A percentile compares a stretch with the other conserved stretches of the same genome.
phyloP scores from a whole-genome alignment of 352 stramenopile species.

The Globisporangium takayamanum region DNA sequence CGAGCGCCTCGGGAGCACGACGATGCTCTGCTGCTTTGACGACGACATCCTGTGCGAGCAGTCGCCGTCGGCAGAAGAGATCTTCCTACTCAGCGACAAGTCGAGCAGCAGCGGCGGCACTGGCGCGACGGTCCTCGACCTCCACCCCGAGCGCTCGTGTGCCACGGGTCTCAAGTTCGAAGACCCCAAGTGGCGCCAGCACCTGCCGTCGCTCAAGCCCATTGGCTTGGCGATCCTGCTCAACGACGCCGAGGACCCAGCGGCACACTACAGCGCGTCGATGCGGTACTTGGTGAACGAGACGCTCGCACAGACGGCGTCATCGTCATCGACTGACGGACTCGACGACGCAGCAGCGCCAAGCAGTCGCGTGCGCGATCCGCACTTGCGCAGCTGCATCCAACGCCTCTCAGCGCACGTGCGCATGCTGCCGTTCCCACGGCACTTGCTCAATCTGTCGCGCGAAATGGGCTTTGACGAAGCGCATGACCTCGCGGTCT shows the following conservation, averaged over 20 bases:
- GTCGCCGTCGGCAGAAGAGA: slow-evolving; percentile 72
- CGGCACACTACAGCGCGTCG: slow-evolving; percentile 50
- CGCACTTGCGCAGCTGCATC: slow-evolving; percentile 55
- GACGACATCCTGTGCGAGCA: slow-evolving; percentile 84
- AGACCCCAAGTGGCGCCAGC: slow-evolving; percentile 77
- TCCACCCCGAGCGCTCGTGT: slow-evolving; percentile 65
- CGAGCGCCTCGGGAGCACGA: slow-evolving; percentile 75
- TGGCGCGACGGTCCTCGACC: slow-evolving; percentile 55
- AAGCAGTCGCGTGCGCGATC: slow-evolving; percentile 17
- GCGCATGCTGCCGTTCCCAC: slow-evolving; percentile 79
- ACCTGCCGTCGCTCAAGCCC: slow-evolving; percentile 74
- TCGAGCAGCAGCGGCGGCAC: slow-evolving; percentile 19
- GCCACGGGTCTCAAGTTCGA: slow-evolving; percentile 83
- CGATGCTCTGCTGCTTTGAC: slow-evolving; percentile 86
- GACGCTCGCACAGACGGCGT: slow-evolving; percentile 10
- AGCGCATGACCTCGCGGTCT: slow-evolving; percentile 52
- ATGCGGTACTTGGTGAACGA: slow-evolving; percentile 77
- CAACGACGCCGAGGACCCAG: slow-evolving; percentile 71
- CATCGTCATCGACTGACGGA: neutral
- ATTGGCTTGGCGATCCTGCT: slow-evolving; percentile 76
- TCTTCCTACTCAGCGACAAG: slow-evolving; percentile 81
- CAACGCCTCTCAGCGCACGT: slow-evolving; percentile 77
- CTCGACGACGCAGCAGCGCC: neutral
- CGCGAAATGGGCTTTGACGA: slow-evolving; percentile 77
- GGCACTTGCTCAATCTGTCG: slow-evolving; percentile 72